Evolutionary conservation across 1,284 basidiomycete species (phyloP).

Genomic region (Acaromyces ingoldii): DNA sequence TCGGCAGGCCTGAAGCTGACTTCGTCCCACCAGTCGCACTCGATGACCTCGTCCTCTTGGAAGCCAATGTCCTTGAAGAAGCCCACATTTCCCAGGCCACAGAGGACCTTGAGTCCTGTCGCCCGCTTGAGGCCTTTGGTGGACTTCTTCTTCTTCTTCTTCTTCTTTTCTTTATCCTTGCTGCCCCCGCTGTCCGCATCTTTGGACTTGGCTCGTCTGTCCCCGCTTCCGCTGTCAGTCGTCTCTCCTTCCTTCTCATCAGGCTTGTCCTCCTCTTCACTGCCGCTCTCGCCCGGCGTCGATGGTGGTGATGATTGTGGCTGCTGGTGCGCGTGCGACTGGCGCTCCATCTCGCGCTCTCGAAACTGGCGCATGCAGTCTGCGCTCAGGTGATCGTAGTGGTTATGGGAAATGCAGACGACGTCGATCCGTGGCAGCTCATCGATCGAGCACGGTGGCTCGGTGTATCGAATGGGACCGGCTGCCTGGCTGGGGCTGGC

Average conservation of each 20-base stretch:
- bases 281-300: too few species aligned
- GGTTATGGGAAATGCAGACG: constrained; percentile 46
- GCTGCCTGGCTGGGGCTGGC: constrained; percentile 42
- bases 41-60: constrained; percentile 23
- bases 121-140: too few species aligned
- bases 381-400: constrained; percentile 47
- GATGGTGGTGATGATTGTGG: too few species aligned
- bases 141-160: too few species aligned
- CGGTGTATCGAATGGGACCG: constrained; percentile 34
- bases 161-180: too few species aligned
- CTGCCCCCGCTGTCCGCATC: too few species aligned
- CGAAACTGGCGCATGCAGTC: constrained; percentile 32
- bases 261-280: too few species aligned
- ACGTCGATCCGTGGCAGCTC: constrained; percentile 41
- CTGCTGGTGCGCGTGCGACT: too few species aligned
- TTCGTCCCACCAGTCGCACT: constrained; percentile 50
- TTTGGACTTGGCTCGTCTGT: too few species aligned
- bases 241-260: too few species aligned
- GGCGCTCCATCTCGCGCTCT: constrained; percentile 15
- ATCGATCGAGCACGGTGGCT: constrained; percentile 29
- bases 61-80: constrained; percentile 20
- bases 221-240: too few species aligned
- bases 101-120: constrained; percentile 35
- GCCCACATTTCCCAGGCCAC: constrained; percentile 41
- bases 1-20: constrained; percentile 6